phyloP scores from a whole-genome alignment of 352 stramenopile species.

The Peronospora belbahrii region DNA sequence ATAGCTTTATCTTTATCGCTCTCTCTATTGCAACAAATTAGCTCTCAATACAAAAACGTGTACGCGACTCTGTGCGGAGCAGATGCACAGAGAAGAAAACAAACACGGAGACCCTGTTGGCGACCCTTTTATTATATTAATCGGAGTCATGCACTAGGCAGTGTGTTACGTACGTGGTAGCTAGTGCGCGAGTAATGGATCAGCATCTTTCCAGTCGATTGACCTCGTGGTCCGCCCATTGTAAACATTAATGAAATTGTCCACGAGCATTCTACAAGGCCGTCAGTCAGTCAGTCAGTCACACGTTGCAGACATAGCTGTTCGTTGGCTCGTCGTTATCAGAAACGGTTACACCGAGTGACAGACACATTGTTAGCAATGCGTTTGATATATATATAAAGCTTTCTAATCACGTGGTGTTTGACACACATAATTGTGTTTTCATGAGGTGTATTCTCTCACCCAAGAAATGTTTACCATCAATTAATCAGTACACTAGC shows the following conservation, averaged over 20 bases:
- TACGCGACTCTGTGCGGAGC: neutral
- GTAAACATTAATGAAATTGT: slow-evolving; percentile 22
- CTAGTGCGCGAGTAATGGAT: slow-evolving; percentile 22
- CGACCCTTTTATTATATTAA: no score
- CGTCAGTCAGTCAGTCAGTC: no score
- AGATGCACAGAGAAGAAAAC: no score
- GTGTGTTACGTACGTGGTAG: slow-evolving; percentile 21
- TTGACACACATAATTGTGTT: neutral
- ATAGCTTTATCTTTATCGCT: neutral
- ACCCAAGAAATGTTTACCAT: no score
- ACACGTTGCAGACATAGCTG: slow-evolving; percentile 18
- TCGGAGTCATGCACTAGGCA: no score
- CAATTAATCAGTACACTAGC: neutral
- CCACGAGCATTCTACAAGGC: no score
- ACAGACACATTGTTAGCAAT: slow-evolving; percentile 12
- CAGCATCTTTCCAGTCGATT: slow-evolving; percentile 7
- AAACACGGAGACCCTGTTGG: neutral
- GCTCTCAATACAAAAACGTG: neutral
- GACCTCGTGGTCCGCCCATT: slow-evolving; percentile 8
- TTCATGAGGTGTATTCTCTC: neutral
- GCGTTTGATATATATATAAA: no score
- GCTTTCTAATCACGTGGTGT: no score
- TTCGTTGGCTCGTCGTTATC: no score
- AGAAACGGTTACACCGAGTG: slow-evolving; percentile 9
- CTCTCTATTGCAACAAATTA: neutral